Percentiles rank a stretch among this genome's conserved stretches.
Evolutionary conservation across 139 green algal species (phyloP).

Genomic region (Auxenochlorella protothecoides): DNA sequence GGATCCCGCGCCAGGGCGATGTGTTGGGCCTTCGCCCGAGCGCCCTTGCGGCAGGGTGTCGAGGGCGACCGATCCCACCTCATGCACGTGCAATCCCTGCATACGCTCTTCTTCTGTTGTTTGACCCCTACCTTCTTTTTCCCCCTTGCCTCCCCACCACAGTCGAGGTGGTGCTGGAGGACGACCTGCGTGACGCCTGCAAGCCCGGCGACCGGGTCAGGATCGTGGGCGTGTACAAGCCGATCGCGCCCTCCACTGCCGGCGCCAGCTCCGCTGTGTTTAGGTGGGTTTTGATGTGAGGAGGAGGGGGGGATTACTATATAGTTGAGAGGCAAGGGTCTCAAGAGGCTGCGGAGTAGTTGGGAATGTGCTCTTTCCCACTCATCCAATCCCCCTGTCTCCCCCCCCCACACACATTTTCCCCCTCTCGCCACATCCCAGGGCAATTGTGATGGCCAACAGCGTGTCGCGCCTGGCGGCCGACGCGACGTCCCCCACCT

Average conservation of each 20-base stretch:
- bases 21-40: neutral
- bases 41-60: neutral
- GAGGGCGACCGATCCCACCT: neutral
- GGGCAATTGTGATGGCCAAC: constrained; percentile 49
- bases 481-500: constrained; percentile 17
- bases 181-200: constrained; percentile 72
- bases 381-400: neutral
- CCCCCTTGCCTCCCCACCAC: neutral
- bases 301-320: too few relatives aligned
- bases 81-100: too few relatives aligned
- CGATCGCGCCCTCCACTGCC: constrained; percentile 43
- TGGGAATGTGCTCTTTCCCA: too few relatives aligned
- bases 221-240: constrained; percentile 89
- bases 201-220: constrained; percentile 92
- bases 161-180: constrained; percentile 39
- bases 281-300: constrained; percentile 1
- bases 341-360: too few relatives aligned
- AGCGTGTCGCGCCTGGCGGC: constrained; percentile 38
- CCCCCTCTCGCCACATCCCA: constrained; percentile 3
- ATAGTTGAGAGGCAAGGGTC: too few relatives aligned
- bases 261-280: constrained; percentile 44
- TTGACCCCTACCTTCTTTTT: neutral
- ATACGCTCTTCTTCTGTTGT: neutral
- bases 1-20: too few relatives aligned
- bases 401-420: neutral